These are phyloP conservation scores for Dioscorea cayenensis DNA, from an alignment of 116 monocot species.

Conservation along the genomic window DNA sequence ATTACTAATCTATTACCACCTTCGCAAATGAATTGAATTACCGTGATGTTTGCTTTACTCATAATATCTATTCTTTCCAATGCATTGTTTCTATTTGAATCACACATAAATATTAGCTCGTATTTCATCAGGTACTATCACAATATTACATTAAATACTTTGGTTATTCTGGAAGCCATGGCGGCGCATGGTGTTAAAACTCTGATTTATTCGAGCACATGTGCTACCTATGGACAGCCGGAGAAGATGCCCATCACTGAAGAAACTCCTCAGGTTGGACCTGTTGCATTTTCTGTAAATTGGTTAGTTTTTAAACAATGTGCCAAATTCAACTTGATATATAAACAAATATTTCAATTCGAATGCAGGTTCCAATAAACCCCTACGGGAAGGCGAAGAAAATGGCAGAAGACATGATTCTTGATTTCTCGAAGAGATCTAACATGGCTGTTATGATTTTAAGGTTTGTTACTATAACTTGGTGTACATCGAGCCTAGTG, in stretches of 20 bases:
- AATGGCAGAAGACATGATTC: constrained; percentile 96
- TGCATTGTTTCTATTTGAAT: neutral
- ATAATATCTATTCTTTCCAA: too few species aligned
- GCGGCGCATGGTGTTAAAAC: constrained; percentile 68
- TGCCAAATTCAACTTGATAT: neutral
- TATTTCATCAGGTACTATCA: constrained; percentile 79
- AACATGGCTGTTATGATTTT: constrained; percentile 90
- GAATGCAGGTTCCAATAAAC: constrained; percentile 73
- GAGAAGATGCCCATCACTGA: constrained; percentile 98
- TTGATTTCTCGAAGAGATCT: constrained; percentile 74
- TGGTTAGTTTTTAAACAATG: too few species aligned
- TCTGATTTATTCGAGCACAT: constrained; percentile 95
- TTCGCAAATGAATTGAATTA: neutral
- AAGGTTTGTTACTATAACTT: constrained; percentile 37
- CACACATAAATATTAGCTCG: neutral
- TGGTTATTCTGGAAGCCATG: constrained; percentile 86
- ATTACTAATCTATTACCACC: neutral
- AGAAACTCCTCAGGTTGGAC: constrained; percentile 77
- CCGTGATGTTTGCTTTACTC: neutral
- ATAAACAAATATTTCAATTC: too few species aligned
- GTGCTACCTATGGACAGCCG: constrained; percentile 97
- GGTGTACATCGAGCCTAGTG: neutral
- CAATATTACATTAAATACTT: constrained; percentile 93
- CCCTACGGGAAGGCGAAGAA: constrained; percentile 98
- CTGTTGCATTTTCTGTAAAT: neutral